A percentile compares a stretch with the other conserved stretches of the same genome.
These are phyloP conservation scores for Coccomyxa sp. DNA, from an alignment of 139 green algal species.

Conservation along the genomic window DNA sequence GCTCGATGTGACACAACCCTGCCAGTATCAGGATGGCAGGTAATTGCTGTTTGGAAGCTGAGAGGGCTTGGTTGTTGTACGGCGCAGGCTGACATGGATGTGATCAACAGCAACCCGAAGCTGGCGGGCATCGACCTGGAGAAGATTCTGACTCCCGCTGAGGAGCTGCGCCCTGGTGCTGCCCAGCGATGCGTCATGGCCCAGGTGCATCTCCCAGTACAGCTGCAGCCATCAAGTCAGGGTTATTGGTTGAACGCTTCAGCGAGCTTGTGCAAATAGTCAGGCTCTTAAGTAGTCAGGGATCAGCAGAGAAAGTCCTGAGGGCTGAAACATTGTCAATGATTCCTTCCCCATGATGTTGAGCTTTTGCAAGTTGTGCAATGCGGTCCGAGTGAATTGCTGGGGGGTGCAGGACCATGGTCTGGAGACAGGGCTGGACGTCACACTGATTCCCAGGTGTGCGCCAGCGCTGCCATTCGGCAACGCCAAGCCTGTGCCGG, in stretches of 20 bases:
- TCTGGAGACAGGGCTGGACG: constrained; percentile 77
- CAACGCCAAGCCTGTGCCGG: constrained; percentile 26
- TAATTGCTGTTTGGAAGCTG: not conserved
- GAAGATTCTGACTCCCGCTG: constrained; percentile 76
- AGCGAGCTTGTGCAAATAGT: not conserved
- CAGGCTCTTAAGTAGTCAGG: not conserved
- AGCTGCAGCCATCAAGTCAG: not conserved
- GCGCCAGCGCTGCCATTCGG: constrained; percentile 45
- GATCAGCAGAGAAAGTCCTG: not conserved
- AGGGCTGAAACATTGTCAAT: no score
- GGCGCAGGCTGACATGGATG: constrained; percentile 59
- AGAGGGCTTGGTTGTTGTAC: not conserved
- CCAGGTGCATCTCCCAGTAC: constrained; percentile 24
- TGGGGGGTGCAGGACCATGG: constrained; percentile 69
- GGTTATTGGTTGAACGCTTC: not conserved
- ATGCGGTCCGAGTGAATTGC: no score
- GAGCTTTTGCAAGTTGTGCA: no score
- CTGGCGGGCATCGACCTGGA: constrained; percentile 76
- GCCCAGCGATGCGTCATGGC: constrained; percentile 61
- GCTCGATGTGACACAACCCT: no score
- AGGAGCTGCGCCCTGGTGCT: constrained; percentile 73
- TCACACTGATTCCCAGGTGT: constrained; percentile 71
- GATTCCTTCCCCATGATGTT: no score
- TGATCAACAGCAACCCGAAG: constrained; percentile 66
- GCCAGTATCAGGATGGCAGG: no score